phyloP scores from a whole-genome alignment of 345 rosid genomes.

The Citrus australasica region DNA sequence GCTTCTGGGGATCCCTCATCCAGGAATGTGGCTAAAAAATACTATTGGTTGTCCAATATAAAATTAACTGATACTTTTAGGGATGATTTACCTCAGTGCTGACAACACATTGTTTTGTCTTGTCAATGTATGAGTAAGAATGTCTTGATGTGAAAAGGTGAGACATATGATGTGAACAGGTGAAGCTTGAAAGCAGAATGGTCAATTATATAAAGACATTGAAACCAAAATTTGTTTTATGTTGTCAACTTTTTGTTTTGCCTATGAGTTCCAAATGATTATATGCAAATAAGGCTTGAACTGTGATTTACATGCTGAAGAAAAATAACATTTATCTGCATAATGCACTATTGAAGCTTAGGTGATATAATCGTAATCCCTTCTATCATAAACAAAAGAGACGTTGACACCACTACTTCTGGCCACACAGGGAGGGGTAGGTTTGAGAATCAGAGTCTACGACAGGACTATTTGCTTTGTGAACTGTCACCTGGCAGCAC shows the following conservation, averaged over 20 bases:
- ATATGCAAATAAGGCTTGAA: background rate
- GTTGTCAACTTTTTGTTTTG: background rate
- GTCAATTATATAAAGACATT: background rate
- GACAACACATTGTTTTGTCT: background rate
- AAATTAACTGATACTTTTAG: background rate
- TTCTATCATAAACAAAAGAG: background rate
- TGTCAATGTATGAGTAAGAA: background rate
- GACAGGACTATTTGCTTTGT: constrained; percentile 74
- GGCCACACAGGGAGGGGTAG: constrained; percentile 68
- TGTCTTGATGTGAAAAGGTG: background rate
- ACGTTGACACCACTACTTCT: constrained; percentile 6
- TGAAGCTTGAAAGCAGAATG: background rate
- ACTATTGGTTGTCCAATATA: background rate
- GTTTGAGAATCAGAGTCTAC: constrained; percentile 67
- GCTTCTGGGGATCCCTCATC: background rate
- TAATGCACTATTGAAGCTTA: background rate
- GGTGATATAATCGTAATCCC: background rate
- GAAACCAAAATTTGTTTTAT: background rate
- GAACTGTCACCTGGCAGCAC: constrained; percentile 85
- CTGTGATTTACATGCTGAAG: background rate
- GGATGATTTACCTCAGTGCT: background rate
- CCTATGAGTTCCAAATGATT: background rate
- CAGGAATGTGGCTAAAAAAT: background rate
- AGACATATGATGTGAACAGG: background rate
- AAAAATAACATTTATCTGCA: background rate